phyloP scores from a whole-genome alignment of 1,284 basidiomycete genomes.

The Malassezia obtusa region DNA sequence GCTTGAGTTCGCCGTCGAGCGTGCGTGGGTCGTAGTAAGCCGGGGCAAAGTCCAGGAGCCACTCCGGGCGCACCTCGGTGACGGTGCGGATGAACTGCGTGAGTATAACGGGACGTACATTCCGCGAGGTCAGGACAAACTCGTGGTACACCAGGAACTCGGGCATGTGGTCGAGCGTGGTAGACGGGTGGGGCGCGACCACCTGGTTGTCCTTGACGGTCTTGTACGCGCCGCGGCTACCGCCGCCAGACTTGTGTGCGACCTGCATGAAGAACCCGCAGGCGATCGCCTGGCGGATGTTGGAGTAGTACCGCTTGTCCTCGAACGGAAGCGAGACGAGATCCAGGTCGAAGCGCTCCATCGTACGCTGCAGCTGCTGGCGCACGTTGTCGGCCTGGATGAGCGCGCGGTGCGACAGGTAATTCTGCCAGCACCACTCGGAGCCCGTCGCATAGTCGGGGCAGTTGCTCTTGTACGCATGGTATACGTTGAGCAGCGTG shows the following conservation, averaged over 20 bases:
- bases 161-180: constrained; percentile 80
- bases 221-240: constrained; percentile 48
- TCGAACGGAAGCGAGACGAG: constrained; percentile 66
- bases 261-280: constrained; percentile 99
- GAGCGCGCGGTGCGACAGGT: constrained; percentile 72
- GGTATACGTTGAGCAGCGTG: constrained; percentile 89
- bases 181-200: constrained; percentile 86
- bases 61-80: constrained; percentile 77
- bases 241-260: constrained; percentile 61
- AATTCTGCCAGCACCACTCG: constrained; percentile 87
- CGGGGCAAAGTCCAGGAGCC: constrained; percentile 74
- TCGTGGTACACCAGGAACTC: constrained; percentile 97
- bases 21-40: constrained; percentile 62
- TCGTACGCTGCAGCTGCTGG: constrained; percentile 73
- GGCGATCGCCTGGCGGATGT: constrained; percentile 74
- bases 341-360: constrained; percentile 70
- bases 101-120: constrained; percentile 51
- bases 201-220: constrained; percentile 93
- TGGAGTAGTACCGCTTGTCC: constrained; percentile 66
- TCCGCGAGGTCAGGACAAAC: constrained; percentile 79
- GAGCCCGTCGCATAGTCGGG: constrained; percentile 31
- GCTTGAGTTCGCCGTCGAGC: constrained; percentile 38
- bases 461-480: constrained; percentile 67
- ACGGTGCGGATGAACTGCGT: constrained; percentile 73
- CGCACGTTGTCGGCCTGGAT: constrained; percentile 93